Conservation (phyloP, 2,329 filamentous ascomycete species). For the Domatiomyces catenatus region DNA sequence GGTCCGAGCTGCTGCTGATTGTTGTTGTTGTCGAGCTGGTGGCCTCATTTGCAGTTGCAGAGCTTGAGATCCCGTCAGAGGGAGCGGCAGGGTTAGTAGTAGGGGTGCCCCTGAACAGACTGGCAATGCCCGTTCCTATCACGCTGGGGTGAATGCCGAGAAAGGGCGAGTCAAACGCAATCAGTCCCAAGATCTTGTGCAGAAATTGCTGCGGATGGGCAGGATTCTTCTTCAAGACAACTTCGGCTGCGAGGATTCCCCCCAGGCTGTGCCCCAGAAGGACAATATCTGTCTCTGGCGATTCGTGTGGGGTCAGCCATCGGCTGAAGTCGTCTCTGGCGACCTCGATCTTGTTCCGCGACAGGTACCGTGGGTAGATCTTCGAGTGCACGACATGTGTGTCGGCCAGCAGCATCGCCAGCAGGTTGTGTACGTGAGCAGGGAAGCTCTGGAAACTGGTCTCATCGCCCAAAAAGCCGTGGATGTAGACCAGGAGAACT, state of each 20-base stretch:
- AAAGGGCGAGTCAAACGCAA: constrained; percentile 76
- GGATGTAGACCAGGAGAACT: constrained; percentile 67
- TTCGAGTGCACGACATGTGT: constrained; percentile 76
- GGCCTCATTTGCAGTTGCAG: background rate
- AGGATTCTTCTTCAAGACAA: constrained; percentile 45
- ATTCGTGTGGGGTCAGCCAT: constrained; percentile 67
- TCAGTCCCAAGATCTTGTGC: constrained; percentile 62
- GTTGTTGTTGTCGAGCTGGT: background rate
- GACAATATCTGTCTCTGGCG: constrained; percentile 58
- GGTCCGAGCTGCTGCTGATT: constrained; percentile 20
- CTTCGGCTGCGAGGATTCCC: constrained; percentile 65
- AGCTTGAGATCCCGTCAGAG: constrained; percentile 9
- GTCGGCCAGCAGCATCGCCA: constrained; percentile 50
- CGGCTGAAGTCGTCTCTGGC: constrained; percentile 69
- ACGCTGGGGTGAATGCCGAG: constrained; percentile 81
- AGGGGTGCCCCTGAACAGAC: constrained; percentile 44
- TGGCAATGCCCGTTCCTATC: constrained; percentile 63
- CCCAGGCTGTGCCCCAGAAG: constrained; percentile 84
- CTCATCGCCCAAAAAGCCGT: constrained; percentile 81
- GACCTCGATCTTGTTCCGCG: constrained; percentile 36
- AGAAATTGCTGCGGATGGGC: constrained; percentile 35
- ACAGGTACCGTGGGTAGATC: constrained; percentile 32
- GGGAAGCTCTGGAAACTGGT: constrained; percentile 79
- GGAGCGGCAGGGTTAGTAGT: constrained; percentile 27
- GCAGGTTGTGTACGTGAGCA: constrained; percentile 64